Conservation (phyloP, 2,329 filamentous ascomycete genomes). For the Orbilia brochopaga region DNA sequence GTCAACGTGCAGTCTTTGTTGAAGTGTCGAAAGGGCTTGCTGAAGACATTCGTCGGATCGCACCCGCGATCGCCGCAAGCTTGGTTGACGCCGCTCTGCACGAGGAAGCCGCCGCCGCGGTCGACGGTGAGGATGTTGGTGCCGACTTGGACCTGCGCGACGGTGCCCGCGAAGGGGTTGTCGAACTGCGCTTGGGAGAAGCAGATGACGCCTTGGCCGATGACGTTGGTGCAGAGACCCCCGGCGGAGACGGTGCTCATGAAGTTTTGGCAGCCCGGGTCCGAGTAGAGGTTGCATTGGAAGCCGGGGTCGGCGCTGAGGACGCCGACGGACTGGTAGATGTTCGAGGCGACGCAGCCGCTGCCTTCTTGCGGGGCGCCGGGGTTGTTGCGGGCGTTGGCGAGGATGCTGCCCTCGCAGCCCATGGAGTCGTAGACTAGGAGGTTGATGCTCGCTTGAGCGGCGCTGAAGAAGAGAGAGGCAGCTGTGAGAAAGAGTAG, state of each 20-base stretch:
- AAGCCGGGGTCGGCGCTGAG: conserved; percentile 11
- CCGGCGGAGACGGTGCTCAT: conserved; percentile 1
- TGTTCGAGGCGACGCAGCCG: conserved; percentile 11
- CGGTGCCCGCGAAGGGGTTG: conserved; percentile 9
- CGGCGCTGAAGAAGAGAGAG: conserved; percentile 13
- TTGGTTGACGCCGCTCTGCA: neutral
- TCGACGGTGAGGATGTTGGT: conserved; percentile 8
- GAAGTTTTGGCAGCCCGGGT: conserved; percentile 16
- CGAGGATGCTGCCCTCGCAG: conserved; percentile 9
- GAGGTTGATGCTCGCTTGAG: conserved; percentile 5
- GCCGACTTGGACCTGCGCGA: conserved; percentile 1
- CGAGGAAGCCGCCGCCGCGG: neutral
- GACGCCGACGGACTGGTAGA: conserved; percentile 17
- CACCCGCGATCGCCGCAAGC: conserved; percentile 2
- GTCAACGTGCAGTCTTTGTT: conserved; percentile 15
- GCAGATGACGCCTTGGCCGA: conserved; percentile 15
- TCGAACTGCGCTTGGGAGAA: conserved; percentile 17
- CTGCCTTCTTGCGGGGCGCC: conserved; percentile 4
- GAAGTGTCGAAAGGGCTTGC: conserved; percentile 8
- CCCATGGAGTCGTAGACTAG: conserved; percentile 11
- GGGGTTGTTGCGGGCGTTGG: conserved; percentile 18
- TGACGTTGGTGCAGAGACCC: conserved; percentile 18
- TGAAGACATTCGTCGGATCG: conserved; percentile 7
- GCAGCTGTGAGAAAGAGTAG: too few relatives aligned
- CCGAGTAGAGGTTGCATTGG: conserved; percentile 23